Evolutionary conservation across 2,329 filamentous ascomycete species (phyloP), one percentile per base, ranked within the genome.

Genomic region (Talaromyces verruculosus): DNA sequence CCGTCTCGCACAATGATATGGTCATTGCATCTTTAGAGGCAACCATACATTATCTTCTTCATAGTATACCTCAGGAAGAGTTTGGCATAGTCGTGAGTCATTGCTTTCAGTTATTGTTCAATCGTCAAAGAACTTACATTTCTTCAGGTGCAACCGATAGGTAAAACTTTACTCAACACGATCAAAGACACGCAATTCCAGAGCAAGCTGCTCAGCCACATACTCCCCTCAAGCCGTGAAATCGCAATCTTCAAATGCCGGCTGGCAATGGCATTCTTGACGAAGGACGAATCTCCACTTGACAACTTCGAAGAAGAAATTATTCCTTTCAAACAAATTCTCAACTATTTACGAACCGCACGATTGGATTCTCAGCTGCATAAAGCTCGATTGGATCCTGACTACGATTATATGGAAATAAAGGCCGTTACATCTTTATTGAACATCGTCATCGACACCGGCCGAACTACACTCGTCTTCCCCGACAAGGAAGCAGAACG

Each of bases 361-460:
- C 74, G 75, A 5, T 79, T 80, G 55, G 69, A 78, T 41, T 65
- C 75, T 1, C 74, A 74, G 49, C 68, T 68, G 17, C 69, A 71
- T 33, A 75, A 74, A 58, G 63, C 65, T 5, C 72, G 71, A 63
- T 66, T 47, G 17, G 37, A 65, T 10, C 57, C 63, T 3, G 71
- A 76, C 19, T 77, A 77, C 17, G 80, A 97, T 76, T 97, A 91
- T 76, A 80, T 82, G 17, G 83, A 88, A 64, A 84, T 97, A 1
- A 82, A 84, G 39, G 88, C 90, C 2, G 82, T 88, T 17, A 81
- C 91, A 3, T 79, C 84, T 2, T 84, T 96, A 22, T 84, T 97
- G 5, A 89, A 95, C 72, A 85, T 92, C 45, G 89, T 87, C 17
- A 82, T 97, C 61, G 91, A 92, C 67, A 86, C 89, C 66, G 91